Evolutionary conservation across 305 asterid genomes (phyloP).

Genomic region (Solanum hybrid): DNA sequence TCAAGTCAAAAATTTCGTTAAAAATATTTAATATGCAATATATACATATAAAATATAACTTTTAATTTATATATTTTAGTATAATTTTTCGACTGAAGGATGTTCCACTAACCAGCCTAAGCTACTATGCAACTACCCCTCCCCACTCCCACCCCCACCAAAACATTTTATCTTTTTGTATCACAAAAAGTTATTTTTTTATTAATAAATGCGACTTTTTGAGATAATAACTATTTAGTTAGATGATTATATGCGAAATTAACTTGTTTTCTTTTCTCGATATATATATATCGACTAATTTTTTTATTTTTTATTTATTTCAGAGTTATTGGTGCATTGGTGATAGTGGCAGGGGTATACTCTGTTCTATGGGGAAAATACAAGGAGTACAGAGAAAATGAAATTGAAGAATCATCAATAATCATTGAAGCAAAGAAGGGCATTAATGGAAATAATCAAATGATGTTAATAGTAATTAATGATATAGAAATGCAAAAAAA

Average conservation of each 20-base stretch:
- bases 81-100: accelerated
- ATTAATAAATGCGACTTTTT: neutral
- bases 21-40: too few species aligned
- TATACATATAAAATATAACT: too few species aligned
- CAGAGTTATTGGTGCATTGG: conserved; percentile 55
- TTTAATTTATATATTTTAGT: too few species aligned
- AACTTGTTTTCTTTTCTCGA: neutral
- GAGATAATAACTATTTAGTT: neutral
- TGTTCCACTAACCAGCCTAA: neutral
- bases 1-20: too few species aligned
- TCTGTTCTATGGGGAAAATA: conserved; percentile 70
- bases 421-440: conserved; percentile 37
- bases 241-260: neutral
- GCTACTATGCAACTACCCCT: neutral
- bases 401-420: conserved; percentile 17
- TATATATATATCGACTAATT: neutral
- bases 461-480: conserved; percentile 25
- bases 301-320: neutral
- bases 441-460: conserved; percentile 4
- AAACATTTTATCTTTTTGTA: neutral
- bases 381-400: conserved; percentile 46
- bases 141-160: neutral
- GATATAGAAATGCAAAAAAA: conserved; percentile 21
- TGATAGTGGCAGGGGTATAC: conserved; percentile 59
- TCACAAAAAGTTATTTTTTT: too few species aligned